Evolutionary conservation across 2,329 filamentous ascomycete genomes (phyloP).

Genomic region (Emericellopsis cladophorae): DNA sequence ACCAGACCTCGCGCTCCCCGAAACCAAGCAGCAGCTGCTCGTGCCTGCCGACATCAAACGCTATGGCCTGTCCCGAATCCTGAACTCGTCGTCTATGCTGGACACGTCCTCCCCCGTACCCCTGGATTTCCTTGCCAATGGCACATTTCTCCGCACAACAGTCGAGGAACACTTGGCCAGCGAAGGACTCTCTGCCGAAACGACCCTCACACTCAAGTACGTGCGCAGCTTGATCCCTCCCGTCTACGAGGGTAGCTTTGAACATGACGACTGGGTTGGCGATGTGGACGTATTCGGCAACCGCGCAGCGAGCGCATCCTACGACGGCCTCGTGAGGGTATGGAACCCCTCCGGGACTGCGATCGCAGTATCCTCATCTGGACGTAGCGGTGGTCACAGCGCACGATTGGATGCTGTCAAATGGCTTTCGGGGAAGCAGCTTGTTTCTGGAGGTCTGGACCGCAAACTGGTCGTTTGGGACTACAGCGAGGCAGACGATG

Average conservation of each 20-base stretch:
- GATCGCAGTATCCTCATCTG: slow-evolving; percentile 62
- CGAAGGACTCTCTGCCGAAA: slow-evolving; percentile 81
- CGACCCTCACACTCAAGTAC: slow-evolving; percentile 80
- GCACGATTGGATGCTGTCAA: slow-evolving; percentile 70
- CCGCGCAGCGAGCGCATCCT: slow-evolving; percentile 80
- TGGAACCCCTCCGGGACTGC: slow-evolving; percentile 84
- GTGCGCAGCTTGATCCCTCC: slow-evolving; percentile 85
- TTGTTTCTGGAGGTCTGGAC: slow-evolving; percentile 77
- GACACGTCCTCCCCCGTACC: slow-evolving; percentile 54
- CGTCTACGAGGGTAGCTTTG: slow-evolving; percentile 78
- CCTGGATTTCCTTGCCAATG: slow-evolving; percentile 93
- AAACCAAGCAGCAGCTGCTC: slow-evolving; percentile 47
- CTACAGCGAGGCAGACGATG: slow-evolving; percentile 55
- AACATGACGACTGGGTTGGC: slow-evolving; percentile 97
- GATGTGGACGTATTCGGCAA: slow-evolving; percentile 60
- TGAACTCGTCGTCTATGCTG: slow-evolving; percentile 63
- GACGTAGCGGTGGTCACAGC: slow-evolving; percentile 58
- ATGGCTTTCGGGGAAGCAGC: slow-evolving; percentile 65
- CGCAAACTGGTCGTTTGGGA: slow-evolving; percentile 83
- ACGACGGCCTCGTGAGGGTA: slow-evolving; percentile 76
- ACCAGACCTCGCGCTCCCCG: slow-evolving; percentile 47
- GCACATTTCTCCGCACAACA: slow-evolving; percentile 77
- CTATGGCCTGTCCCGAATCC: slow-evolving; percentile 57
- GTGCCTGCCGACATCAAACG: slow-evolving; percentile 57
- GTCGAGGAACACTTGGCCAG: slow-evolving; percentile 81